phyloP scores from a whole-genome alignment of 106 monocot species.

The Dioscorea dumetorum region DNA sequence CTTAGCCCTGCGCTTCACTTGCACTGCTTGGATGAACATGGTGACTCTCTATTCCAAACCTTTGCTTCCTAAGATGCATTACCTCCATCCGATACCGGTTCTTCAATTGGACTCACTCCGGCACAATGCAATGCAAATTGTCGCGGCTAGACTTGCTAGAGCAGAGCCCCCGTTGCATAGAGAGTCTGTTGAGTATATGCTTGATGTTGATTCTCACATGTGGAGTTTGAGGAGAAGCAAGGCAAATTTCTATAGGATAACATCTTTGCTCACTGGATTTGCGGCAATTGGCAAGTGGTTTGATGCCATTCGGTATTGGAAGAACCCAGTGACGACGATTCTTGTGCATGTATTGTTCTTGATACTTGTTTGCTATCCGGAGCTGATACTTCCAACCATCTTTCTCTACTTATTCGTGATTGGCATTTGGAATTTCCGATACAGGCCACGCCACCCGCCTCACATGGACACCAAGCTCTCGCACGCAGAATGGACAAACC shows the following conservation, averaged over 20 bases:
- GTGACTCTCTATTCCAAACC: not conserved
- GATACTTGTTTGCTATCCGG: conserved; percentile 5
- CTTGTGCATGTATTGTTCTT: conserved; percentile 7
- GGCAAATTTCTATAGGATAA: conserved; percentile 8
- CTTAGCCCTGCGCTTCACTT: conserved; percentile 6
- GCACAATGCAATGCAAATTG: conserved; percentile 10
- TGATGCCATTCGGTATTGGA: conserved; percentile 4
- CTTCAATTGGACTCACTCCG: not conserved
- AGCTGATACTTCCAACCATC: conserved; percentile 8
- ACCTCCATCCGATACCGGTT: conserved; percentile 3
- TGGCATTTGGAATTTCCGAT: conserved; percentile 8
- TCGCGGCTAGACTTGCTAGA: not conserved
- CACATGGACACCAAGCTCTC: conserved; percentile 10
- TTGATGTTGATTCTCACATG: conserved; percentile 8
- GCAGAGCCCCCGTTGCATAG: conserved; percentile 1
- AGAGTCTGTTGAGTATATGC: conserved; percentile 11
- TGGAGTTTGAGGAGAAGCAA: conserved; percentile 12
- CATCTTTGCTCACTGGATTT: not conserved
- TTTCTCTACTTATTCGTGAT: conserved; percentile 12
- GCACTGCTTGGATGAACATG: conserved; percentile 5
- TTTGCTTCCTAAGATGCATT: conserved; percentile 15
- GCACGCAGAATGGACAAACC: conserved; percentile 1
- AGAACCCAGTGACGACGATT: conserved; percentile 8
- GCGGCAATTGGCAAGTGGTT: not conserved
- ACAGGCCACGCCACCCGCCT: conserved; percentile 5